phyloP scores from a whole-genome alignment of 768 basidiomycete species.

The Termitomyces sp. region DNA sequence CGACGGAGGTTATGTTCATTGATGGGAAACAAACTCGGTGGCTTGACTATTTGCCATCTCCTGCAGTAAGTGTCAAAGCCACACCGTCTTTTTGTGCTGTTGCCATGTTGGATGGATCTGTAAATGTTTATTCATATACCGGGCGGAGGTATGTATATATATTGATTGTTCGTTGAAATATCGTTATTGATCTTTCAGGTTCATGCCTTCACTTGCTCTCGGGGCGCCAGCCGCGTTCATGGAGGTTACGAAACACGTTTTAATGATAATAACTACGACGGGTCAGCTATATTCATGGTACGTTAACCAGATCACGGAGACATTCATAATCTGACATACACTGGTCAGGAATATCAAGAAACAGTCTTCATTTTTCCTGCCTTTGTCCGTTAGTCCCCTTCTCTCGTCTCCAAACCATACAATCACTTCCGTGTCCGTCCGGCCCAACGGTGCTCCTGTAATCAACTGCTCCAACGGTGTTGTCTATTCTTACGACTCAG shows the following conservation, averaged over 20 bases:
- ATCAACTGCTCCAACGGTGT: slow-evolving; percentile 73
- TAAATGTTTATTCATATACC: slow-evolving; percentile 80
- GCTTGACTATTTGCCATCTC: slow-evolving; percentile 82
- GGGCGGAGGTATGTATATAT: slow-evolving; percentile 67
- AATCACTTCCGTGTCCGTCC: slow-evolving; percentile 60
- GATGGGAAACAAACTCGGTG: slow-evolving; percentile 72
- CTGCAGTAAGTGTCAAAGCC: slow-evolving; percentile 61
- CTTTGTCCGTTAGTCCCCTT: slow-evolving; percentile 57
- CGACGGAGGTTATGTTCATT: slow-evolving; percentile 61
- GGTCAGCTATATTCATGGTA: slow-evolving; percentile 79
- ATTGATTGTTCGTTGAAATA: neutral
- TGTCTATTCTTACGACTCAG: slow-evolving; percentile 72
- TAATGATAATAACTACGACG: slow-evolving; percentile 68
- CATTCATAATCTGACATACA: slow-evolving; percentile 2
- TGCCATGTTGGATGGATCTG: slow-evolving; percentile 69
- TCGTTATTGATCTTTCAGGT: slow-evolving; percentile 32
- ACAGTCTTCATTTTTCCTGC: slow-evolving; percentile 56
- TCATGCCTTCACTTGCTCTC: slow-evolving; percentile 72
- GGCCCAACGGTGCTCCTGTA: slow-evolving; percentile 77
- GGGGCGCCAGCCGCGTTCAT: slow-evolving; percentile 68
- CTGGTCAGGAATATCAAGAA: slow-evolving; percentile 68
- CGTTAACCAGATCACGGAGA: slow-evolving; percentile 13
- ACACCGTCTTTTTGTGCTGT: slow-evolving; percentile 69
- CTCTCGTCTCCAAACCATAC: slow-evolving; percentile 54
- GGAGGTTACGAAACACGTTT: slow-evolving; percentile 53